Percentiles rank a stretch among this genome's conserved stretches.
phyloP scores from a whole-genome alignment of 352 stramenopile species.

The Globisporangium paroecandrum region DNA sequence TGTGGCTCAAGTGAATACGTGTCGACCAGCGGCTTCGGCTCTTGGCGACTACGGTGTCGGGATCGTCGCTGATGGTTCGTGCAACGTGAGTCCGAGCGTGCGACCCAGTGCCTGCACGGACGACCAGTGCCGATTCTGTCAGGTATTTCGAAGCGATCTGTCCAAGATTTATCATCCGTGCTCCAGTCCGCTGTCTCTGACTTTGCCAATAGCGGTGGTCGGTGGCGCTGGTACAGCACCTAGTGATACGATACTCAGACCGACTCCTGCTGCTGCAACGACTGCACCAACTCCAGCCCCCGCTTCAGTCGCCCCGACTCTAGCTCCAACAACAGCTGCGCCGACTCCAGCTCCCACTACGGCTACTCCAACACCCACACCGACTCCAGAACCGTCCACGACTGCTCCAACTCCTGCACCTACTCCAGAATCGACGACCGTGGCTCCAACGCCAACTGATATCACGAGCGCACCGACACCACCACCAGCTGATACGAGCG shows the following conservation, averaged over 20 bases:
- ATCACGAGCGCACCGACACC: not conserved
- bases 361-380: too few relatives aligned
- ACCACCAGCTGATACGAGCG: not conserved
- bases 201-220: not conserved
- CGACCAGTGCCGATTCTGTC: conserved; percentile 5
- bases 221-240: not conserved
- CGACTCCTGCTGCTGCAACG: too few relatives aligned
- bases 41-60: not conserved
- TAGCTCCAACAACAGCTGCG: not conserved
- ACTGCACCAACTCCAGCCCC: not conserved
- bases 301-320: not conserved
- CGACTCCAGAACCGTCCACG: not conserved
- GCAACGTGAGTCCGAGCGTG: not conserved
- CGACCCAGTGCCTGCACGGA: not conserved
- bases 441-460: not conserved
- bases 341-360: not conserved
- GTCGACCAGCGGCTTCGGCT: not conserved
- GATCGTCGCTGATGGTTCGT: conserved; percentile 4
- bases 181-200: not conserved
- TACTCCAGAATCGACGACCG: not conserved
- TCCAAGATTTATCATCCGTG: conserved; percentile 2
- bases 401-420: not conserved
- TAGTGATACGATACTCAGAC: too few relatives aligned
- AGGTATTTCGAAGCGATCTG: conserved; percentile 6
- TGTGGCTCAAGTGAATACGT: not conserved